These are phyloP conservation scores for Spizellomyces punctatus DNA, from an alignment of 192 early-diverging fungal species.

Conservation along the genomic window DNA sequence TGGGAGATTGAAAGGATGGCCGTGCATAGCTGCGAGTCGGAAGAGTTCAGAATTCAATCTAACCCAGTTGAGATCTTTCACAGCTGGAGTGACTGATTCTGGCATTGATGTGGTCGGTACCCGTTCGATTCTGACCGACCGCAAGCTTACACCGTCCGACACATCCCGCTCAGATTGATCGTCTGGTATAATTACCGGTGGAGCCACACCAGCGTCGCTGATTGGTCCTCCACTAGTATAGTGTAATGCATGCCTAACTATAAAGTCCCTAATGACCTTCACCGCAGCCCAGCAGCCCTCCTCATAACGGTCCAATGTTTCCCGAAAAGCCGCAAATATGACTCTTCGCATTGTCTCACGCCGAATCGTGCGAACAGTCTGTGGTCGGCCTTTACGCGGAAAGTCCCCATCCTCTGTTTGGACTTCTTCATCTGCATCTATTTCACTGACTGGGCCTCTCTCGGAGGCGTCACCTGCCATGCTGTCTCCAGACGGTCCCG, in stretches of 20 bases:
- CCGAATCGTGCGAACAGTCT: background rate
- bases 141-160: constrained; percentile 12
- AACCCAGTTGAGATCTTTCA: constrained; percentile 28
- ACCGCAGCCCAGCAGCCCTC: constrained; percentile 28
- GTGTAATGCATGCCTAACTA: constrained; percentile 22
- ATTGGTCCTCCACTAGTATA: background rate
- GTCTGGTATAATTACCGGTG: constrained; percentile 1
- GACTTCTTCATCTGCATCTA: constrained; percentile 12
- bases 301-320: constrained; percentile 32
- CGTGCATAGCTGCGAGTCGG: constrained; percentile 18
- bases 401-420: background rate
- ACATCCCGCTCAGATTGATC: constrained; percentile 31
- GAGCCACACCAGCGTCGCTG: background rate
- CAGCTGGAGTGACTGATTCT: background rate
- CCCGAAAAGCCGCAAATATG: constrained; percentile 12
- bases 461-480: constrained; percentile 16
- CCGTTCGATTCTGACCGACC: background rate
- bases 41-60: constrained; percentile 21
- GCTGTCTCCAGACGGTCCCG: background rate
- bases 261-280: constrained; percentile 19
- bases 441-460: constrained; percentile 12
- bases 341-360: constrained; percentile 23
- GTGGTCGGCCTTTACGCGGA: background rate
- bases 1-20: constrained; percentile 28
- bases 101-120: background rate